These are phyloP conservation scores for Linum lewisii DNA, from an alignment of 345 rosid genomes.

Conservation along the genomic window DNA sequence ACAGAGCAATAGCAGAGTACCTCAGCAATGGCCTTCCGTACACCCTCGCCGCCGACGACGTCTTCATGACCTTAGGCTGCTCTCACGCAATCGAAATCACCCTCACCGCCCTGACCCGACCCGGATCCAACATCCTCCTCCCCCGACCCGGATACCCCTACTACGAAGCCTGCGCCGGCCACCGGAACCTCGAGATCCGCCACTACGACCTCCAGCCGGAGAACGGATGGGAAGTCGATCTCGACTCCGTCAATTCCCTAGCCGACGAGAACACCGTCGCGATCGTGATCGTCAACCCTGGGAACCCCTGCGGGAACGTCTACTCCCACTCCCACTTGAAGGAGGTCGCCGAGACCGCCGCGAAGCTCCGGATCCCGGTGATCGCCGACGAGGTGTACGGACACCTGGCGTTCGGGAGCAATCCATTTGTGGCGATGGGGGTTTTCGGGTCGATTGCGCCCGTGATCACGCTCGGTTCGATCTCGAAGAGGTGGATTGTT, in stretches of 20 bases:
- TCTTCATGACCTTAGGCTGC: slow-evolving; percentile 43
- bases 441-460: slow-evolving; percentile 15
- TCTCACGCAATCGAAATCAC: slow-evolving; percentile 44
- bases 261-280: slow-evolving; percentile 59
- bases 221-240: slow-evolving; percentile 53
- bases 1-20: slow-evolving; percentile 49
- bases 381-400: slow-evolving; percentile 24
- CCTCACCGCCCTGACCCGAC: slow-evolving; percentile 34
- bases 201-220: slow-evolving; percentile 51
- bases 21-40: slow-evolving; percentile 37
- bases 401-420: slow-evolving; percentile 12
- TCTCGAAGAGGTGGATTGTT: slow-evolving; percentile 24
- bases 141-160: slow-evolving; percentile 38
- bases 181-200: slow-evolving; percentile 32
- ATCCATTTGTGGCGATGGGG: slow-evolving; percentile 21
- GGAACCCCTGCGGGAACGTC: slow-evolving; percentile 45
- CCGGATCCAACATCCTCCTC: slow-evolving; percentile 43
- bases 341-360: slow-evolving; percentile 21
- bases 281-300: slow-evolving; percentile 42
- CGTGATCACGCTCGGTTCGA: slow-evolving; percentile 18
- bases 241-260: slow-evolving; percentile 35
- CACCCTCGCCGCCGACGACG: slow-evolving; percentile 41
- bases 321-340: slow-evolving; percentile 37
- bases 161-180: slow-evolving; percentile 30
- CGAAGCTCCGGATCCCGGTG: slow-evolving; percentile 19